Conservation (phyloP, 192 early-diverging fungal genomes). For the Backusella liffmaniae region DNA sequence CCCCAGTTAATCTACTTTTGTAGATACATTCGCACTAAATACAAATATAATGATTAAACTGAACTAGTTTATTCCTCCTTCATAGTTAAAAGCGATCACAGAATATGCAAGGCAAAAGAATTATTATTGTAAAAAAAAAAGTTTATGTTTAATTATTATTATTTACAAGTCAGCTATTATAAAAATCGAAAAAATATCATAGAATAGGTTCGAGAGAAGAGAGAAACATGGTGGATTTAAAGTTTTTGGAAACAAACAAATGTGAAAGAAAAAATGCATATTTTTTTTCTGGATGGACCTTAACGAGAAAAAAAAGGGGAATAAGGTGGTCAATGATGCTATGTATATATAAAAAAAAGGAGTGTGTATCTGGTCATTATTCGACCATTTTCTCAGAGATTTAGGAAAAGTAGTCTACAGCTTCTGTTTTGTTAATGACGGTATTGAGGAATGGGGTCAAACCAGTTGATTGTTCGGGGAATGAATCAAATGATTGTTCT, state of each 20-base stretch:
- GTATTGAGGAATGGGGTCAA: conserved; percentile 17
- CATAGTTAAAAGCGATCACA: neutral
- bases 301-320: neutral
- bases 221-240: neutral
- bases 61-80: neutral
- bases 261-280: neutral
- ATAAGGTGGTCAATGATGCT: neutral
- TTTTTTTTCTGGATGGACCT: neutral
- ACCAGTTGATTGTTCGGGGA: conserved; percentile 7
- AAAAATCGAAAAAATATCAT: neutral
- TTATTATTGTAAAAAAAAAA: neutral
- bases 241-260: neutral
- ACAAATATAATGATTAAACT: neutral
- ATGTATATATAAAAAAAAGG: neutral
- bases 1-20: neutral
- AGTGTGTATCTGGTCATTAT: neutral
- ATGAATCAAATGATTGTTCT: neutral
- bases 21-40: neutral
- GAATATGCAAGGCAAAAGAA: neutral
- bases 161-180: neutral
- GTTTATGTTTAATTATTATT: neutral
- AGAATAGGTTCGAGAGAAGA: neutral
- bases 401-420: conserved; percentile 8
- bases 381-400: no score
- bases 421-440: neutral